phyloP scores from a whole-genome alignment of 2,329 filamentous ascomycete genomes.

The Paramyrothecium sp. region DNA sequence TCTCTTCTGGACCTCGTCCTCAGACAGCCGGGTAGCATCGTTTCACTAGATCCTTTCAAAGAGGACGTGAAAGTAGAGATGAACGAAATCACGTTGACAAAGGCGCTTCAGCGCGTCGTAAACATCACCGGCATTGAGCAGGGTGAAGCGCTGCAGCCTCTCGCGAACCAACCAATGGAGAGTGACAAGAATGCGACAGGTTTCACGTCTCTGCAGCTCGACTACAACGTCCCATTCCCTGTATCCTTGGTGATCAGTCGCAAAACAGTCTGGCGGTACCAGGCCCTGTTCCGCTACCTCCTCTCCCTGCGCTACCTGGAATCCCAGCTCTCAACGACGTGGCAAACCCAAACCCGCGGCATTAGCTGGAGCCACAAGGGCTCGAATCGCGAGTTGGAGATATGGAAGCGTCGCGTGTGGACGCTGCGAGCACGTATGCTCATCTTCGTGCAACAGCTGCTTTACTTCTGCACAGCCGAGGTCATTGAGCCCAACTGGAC shows the following conservation, averaged over 20 bases:
- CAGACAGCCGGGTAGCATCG: conserved; percentile 92
- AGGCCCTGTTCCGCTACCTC: conserved; percentile 92
- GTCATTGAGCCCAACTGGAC: conserved; percentile 99
- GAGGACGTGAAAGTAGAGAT: conserved; percentile 97
- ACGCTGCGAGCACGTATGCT: conserved; percentile 91
- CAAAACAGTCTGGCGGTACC: conserved; percentile 95
- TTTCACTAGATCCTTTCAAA: conserved; percentile 93
- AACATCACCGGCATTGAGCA: conserved; percentile 95
- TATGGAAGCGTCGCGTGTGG: conserved; percentile 92
- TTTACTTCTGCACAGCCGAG: conserved; percentile 96
- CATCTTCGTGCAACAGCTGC: conserved; percentile 91
- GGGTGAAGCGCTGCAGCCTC: conserved; percentile 75
- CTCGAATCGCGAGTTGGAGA: conserved; percentile 70
- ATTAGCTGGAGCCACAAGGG: conserved; percentile 81
- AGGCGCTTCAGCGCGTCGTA: conserved; percentile 92
- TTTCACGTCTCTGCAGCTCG: conserved; percentile 89
- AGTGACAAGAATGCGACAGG: conserved; percentile 85
- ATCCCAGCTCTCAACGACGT: conserved; percentile 79
- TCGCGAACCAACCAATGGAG: conserved; percentile 66
- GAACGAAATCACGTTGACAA: conserved; percentile 90
- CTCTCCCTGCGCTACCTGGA: conserved; percentile 88
- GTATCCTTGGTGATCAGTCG: conserved; percentile 93
- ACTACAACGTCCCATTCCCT: conserved; percentile 93
- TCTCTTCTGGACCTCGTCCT: conserved; percentile 93
- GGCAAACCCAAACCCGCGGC: conserved; percentile 84